Percentiles rank a stretch among this genome's conserved stretches.
These are phyloP conservation scores for Coemansia sp. DNA, from an alignment of 192 early-diverging fungal species.

Conservation along the genomic window DNA sequence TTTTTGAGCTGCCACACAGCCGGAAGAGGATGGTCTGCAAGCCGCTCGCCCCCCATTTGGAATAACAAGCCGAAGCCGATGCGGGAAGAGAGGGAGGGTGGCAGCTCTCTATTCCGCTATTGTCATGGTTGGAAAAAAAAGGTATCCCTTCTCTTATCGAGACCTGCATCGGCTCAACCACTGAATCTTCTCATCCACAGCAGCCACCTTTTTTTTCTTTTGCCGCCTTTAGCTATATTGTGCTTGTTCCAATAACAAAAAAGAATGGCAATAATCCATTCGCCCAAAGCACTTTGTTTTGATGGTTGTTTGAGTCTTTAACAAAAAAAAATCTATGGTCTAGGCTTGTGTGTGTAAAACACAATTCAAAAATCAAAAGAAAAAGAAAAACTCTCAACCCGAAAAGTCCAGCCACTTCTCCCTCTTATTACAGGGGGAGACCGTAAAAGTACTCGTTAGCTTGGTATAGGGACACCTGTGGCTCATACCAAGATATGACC, in stretches of 20 bases:
- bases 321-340: no score
- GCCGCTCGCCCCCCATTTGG: background rate
- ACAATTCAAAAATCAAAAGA: background rate
- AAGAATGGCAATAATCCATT: background rate
- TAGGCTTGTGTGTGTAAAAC: no score
- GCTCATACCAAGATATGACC: background rate
- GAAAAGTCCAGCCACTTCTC: background rate
- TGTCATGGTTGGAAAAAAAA: background rate
- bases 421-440: background rate
- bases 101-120: background rate
- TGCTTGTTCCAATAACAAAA: background rate
- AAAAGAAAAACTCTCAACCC: background rate
- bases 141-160: background rate
- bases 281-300: background rate
- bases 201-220: background rate
- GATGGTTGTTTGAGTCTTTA: no score
- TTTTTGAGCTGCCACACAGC: background rate
- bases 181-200: background rate
- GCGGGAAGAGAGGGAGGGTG: background rate
- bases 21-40: background rate
- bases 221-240: background rate
- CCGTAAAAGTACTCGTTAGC: slow-evolving; percentile 1
- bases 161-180: slow-evolving; percentile 5
- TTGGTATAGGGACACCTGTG: slow-evolving; percentile 3
- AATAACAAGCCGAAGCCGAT: background rate